phyloP scores from a whole-genome alignment of 1,284 basidiomycete genomes.

The Trametes pubescens region DNA sequence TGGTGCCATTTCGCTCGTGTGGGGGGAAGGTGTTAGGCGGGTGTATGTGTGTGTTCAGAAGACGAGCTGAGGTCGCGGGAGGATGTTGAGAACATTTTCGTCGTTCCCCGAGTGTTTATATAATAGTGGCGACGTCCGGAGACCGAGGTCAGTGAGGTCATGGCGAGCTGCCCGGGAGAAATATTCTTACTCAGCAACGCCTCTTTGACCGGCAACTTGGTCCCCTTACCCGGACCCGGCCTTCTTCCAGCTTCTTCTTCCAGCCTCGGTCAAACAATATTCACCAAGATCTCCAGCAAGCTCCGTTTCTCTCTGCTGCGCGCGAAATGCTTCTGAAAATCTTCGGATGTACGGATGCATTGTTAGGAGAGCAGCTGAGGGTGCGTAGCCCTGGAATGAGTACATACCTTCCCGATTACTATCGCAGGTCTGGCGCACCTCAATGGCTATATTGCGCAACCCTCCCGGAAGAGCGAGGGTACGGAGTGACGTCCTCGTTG shows the following conservation, averaged over 20 bases:
- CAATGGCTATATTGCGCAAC: too few relatives aligned
- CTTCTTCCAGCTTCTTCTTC: too few relatives aligned
- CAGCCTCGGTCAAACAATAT: not conserved
- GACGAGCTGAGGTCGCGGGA: not conserved
- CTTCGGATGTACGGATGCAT: too few relatives aligned
- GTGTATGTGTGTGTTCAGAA: not conserved
- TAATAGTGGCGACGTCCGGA: not conserved
- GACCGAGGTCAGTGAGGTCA: not conserved
- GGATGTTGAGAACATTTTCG: not conserved
- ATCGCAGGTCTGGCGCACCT: too few relatives aligned
- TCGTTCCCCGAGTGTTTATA: not conserved
- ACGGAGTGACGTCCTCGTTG: too few relatives aligned
- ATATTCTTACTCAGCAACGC: constrained; percentile 5
- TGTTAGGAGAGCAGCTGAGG: too few relatives aligned
- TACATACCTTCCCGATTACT: too few relatives aligned
- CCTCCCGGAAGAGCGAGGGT: too few relatives aligned
- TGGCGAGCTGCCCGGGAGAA: not conserved
- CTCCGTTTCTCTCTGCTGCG: too few relatives aligned
- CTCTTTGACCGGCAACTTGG: not conserved
- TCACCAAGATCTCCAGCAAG: too few relatives aligned
- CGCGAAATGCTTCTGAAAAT: too few relatives aligned
- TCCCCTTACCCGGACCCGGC: not conserved
- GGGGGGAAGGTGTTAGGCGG: not conserved
- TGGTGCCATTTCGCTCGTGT: constrained; percentile 19
- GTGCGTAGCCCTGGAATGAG: too few relatives aligned